Conservation (phyloP, 441 rosid genomes). For the Arabidopsis hybrid region DNA sequence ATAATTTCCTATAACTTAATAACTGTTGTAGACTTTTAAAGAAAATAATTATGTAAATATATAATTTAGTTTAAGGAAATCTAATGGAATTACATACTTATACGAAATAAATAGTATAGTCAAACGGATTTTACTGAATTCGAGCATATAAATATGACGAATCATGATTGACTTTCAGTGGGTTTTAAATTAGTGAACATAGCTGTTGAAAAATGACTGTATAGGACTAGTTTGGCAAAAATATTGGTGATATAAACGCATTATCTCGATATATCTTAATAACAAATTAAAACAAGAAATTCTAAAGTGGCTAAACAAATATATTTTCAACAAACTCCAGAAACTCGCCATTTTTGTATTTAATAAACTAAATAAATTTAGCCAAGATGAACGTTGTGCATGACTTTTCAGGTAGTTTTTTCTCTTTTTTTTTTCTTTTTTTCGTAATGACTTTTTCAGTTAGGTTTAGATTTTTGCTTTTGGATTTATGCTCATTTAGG, state of each 20-base stretch:
- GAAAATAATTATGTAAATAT: no score
- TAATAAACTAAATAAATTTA: background rate
- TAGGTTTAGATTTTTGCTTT: background rate
- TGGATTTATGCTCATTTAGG: background rate
- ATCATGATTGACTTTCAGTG: constrained; percentile 3
- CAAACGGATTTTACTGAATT: background rate
- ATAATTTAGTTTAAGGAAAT: no score
- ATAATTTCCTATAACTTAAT: no score
- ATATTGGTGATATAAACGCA: background rate
- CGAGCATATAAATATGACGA: background rate
- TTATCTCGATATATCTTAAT: background rate
- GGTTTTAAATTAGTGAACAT: constrained; percentile 6
- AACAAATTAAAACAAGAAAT: background rate
- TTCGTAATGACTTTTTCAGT: background rate
- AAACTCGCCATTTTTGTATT: background rate
- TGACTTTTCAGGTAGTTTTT: background rate
- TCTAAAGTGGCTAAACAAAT: background rate
- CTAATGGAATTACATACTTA: background rate
- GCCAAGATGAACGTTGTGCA: background rate
- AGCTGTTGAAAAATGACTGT: background rate
- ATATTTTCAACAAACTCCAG: background rate
- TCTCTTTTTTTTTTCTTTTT: no score
- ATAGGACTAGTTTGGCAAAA: background rate
- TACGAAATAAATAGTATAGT: background rate
- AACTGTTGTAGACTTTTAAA: no score